A percentile compares a stretch with the other conserved stretches of the same genome.
These are phyloP conservation scores for Phlebopus sp. DNA, from an alignment of 1,284 basidiomycete genomes.

Conservation along the genomic window DNA sequence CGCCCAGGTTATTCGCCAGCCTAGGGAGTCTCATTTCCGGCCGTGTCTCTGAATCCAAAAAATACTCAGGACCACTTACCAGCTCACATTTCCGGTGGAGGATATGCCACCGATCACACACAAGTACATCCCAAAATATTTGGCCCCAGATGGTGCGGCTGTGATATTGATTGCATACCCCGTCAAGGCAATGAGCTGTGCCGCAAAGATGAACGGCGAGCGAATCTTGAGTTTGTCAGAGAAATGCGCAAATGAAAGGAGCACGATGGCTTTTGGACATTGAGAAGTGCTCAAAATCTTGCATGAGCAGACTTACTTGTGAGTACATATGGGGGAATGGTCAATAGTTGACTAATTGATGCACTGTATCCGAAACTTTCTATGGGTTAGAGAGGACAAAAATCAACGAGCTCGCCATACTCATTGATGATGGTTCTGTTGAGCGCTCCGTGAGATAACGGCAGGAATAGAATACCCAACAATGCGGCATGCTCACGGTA, in stretches of 20 bases:
- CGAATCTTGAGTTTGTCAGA: constrained; percentile 57
- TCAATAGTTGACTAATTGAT: constrained; percentile 59
- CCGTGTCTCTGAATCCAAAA: not conserved
- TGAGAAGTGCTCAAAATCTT: not conserved
- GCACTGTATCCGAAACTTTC: constrained; percentile 51
- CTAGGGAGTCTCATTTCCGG: constrained; percentile 14
- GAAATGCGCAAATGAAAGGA: constrained; percentile 50
- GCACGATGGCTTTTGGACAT: constrained; percentile 40
- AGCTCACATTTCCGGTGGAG: constrained; percentile 44
- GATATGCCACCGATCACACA: constrained; percentile 56
- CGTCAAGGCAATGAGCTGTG: constrained; percentile 48
- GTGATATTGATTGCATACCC: constrained; percentile 63
- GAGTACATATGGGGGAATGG: constrained; percentile 63
- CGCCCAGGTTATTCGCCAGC: constrained; percentile 42
- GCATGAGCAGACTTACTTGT: constrained; percentile 42
- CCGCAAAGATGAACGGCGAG: constrained; percentile 56
- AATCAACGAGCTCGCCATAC: constrained; percentile 26
- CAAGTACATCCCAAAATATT: constrained; percentile 65
- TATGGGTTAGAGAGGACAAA: not conserved
- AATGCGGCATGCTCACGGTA: constrained; percentile 44
- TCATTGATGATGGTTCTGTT: constrained; percentile 58
- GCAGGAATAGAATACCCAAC: not conserved
- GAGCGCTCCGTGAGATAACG: not conserved
- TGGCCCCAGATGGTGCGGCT: constrained; percentile 38
- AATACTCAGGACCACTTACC: not conserved